These are phyloP conservation scores for Thraustochytrium sp. DNA, from an alignment of 352 stramenopile genomes.

Conservation along the genomic window DNA sequence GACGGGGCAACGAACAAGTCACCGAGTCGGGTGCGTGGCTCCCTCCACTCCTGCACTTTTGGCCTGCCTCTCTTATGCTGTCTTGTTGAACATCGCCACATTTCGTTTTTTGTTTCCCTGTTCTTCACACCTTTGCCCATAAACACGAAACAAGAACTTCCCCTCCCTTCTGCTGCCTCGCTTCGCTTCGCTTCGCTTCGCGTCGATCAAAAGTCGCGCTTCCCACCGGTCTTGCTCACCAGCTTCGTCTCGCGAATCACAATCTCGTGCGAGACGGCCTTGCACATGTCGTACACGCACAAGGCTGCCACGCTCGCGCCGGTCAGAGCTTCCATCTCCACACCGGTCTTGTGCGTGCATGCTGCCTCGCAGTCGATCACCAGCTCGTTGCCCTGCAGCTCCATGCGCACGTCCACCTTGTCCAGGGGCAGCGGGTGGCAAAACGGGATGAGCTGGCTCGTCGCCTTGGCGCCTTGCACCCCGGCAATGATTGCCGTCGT, in stretches of 20 bases:
- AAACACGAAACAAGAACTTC: too few relatives aligned
- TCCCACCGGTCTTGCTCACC: slow-evolving; percentile 82
- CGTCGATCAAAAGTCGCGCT: slow-evolving; percentile 53
- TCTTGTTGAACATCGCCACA: not conserved
- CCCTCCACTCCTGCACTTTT: too few relatives aligned
- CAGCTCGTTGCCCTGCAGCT: slow-evolving; percentile 53
- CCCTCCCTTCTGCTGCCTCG: too few relatives aligned
- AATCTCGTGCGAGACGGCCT: slow-evolving; percentile 70
- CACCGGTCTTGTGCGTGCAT: slow-evolving; percentile 82
- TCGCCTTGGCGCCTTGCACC: slow-evolving; percentile 85
- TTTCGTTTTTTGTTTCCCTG: not conserved
- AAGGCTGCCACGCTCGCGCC: slow-evolving; percentile 85
- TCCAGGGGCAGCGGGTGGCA: slow-evolving; percentile 86
- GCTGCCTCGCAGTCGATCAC: slow-evolving; percentile 79
- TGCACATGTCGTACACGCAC: slow-evolving; percentile 97
- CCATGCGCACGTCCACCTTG: slow-evolving; percentile 75
- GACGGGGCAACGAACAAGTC: not conserved
- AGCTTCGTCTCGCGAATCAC: slow-evolving; percentile 81
- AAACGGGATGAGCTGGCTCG: slow-evolving; percentile 82
- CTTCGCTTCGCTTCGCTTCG: not conserved
- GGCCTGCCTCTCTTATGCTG: not conserved
- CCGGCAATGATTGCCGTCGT: slow-evolving; percentile 81
- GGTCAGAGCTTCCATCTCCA: slow-evolving; percentile 91
- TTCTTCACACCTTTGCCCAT: not conserved
- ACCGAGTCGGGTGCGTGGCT: too few relatives aligned